Base-by-base conservation (phyloP, 2,329 filamentous ascomycete species). In the Ophiosphaerella korrae region DNA sequence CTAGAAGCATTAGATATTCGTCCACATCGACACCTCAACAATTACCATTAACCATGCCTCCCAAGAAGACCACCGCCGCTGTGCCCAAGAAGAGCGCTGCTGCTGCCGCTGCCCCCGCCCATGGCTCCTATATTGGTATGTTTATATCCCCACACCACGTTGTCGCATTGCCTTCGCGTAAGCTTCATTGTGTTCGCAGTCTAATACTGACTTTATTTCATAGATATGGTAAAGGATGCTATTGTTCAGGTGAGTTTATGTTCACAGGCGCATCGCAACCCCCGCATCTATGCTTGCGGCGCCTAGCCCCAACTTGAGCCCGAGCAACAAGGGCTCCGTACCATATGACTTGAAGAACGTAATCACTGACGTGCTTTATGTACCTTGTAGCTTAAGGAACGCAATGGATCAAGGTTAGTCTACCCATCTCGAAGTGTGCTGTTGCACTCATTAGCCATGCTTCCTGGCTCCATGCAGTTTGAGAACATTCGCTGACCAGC, bases 141-240 rank as follows among this genome's bases (percentile, higher is more conserved):
- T 68, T 53, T 6, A 29, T 73, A 74, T 68, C 75, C 76, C 72
- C 62, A 74, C 71, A 67, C 73, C 71, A 71, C 74, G 70, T 58
- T 71, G 74, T 83, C 78, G 78, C 79, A 73, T 70, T 42, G 55
- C 56, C 42, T 61, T 68, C 63, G 72, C 68, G 45, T 52, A 63
- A 50, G 48, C 60, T 72, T 70, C 58, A 66, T 73, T 68, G 52
- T 75, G 67, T 74, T 86, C 82, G 81, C 83, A 67, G 75, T 68
- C 58, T 62, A 73, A 74, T 82, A 72, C 81, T 84, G 78, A 85
- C 80, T 64, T 50, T 63, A 59, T 62, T 37, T 68, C 70, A 71
- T 74, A 87, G 85, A 87, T 76, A 88, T 88, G 86, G 86, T 88
- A 75, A 87, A 87, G 77, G 85, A 88, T 75, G 86, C 85, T 64